phyloP scores from a whole-genome alignment of 192 early-diverging fungal species.

The Piromyces finnis region DNA sequence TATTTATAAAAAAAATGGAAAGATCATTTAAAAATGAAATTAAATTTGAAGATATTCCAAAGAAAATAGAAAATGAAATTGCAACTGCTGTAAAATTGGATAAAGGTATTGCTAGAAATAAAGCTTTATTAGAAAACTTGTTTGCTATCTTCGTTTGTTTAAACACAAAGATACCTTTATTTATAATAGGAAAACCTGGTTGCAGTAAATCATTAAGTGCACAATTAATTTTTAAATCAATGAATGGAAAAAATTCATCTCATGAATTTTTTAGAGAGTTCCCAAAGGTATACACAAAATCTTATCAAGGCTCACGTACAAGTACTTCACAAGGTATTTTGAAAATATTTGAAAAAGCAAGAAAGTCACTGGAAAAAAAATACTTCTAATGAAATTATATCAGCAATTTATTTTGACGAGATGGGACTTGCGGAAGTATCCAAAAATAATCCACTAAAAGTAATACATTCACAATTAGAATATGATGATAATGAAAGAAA shows the following conservation, averaged over 20 bases:
- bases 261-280: not conserved
- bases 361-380: not conserved
- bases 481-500: not conserved
- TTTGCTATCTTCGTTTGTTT: not conserved
- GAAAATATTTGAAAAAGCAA: not conserved
- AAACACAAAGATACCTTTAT: not conserved
- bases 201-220: not conserved
- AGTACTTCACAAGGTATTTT: not conserved
- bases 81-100: not conserved
- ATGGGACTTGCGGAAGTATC: not conserved
- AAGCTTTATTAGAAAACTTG: not conserved
- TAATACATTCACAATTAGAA: not conserved
- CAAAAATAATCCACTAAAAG: not conserved
- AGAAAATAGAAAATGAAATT: not conserved
- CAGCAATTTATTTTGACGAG: not conserved
- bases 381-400: not conserved
- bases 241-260: not conserved
- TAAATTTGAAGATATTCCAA: not conserved
- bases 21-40: not conserved
- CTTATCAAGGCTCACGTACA: not conserved
- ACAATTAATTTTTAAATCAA: not conserved
- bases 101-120: not conserved
- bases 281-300: not conserved
- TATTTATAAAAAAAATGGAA: not conserved
- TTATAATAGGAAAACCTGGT: not conserved